These are phyloP conservation scores for Fusarium neocosmosporiellum DNA, from an alignment of 2,329 filamentous ascomycete genomes.

Conservation along the genomic window DNA sequence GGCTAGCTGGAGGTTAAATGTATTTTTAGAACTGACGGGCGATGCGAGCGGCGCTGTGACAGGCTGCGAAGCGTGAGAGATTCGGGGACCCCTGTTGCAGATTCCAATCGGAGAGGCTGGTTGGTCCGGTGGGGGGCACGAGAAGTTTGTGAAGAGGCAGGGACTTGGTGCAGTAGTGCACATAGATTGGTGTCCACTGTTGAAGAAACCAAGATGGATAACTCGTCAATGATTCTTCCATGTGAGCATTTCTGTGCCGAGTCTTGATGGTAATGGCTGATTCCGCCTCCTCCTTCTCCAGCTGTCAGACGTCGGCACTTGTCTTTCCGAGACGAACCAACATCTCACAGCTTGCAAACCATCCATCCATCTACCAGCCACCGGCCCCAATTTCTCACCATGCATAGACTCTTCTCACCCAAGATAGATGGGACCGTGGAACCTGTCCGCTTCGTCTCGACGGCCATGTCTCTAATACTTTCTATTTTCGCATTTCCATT, in stretches of 20 bases:
- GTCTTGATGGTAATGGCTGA: background rate
- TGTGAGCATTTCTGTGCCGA: background rate
- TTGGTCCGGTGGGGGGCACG: background rate
- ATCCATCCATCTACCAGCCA: background rate
- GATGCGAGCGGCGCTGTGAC: conserved; percentile 20
- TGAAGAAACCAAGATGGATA: background rate
- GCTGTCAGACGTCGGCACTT: conserved; percentile 14
- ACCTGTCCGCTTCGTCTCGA: background rate
- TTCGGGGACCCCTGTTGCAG: conserved; percentile 15
- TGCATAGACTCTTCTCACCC: background rate
- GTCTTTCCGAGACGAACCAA: background rate
- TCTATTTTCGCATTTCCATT: conserved; percentile 2
- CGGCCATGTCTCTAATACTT: conserved; percentile 9
- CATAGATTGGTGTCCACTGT: background rate
- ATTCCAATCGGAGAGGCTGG: conserved; percentile 13
- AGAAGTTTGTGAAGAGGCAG: background rate
- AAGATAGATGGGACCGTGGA: background rate
- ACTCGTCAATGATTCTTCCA: background rate
- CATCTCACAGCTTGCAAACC: background rate
- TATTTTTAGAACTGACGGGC: conserved; percentile 35
- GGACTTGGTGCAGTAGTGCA: conserved; percentile 1
- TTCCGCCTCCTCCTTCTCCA: conserved; percentile 28
- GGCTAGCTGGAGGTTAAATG: conserved; percentile 3
- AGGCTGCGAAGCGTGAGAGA: conserved; percentile 31
- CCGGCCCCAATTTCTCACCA: background rate